Base-by-base conservation (phyloP, 768 basidiomycete genomes). In the Leccinum sublutescens region DNA sequence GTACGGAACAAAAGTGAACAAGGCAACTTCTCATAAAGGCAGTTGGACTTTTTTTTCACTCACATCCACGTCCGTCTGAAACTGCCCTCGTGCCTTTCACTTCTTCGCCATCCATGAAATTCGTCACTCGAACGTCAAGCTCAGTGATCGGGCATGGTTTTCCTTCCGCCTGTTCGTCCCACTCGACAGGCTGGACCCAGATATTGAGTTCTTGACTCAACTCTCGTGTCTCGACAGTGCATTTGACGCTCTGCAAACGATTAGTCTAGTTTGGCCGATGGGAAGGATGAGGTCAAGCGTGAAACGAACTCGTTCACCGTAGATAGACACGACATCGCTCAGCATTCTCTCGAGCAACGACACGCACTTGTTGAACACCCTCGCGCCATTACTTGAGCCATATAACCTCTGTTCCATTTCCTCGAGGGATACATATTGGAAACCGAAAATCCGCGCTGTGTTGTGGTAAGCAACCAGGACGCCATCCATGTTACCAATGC, bases 401-500 rank as follows among this genome's bases (percentile, higher is more conserved):
- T 87, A 95, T 1, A 98, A 71, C 15, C 83, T 80, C 45, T 82
- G 77, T 62, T 98, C 96, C 88, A 99, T 93, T 70, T 96, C 93
- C 49, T 82, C 78, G 49, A 96, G 75, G 1, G 94, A 82, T 31
- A 96, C 75, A 68, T 98, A 99, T 72, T 98, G 93, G 78, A 98
- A 98, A 1, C 96, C 96, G 66, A 94, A 94, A 52, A 97, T 83
- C 17, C 83, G 81, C 7, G 84, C 83, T 1, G 92, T 95, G 62
- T 96, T 97, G 68, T 93, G 91, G 68, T 91, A 93, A 21, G 92
- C 87, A 40, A 93, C 85, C 59, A 94, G 80, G 8, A 98, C 88
- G 15, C 96, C 96, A 68, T 97, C 95, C 96, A 98, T 98, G 68
- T 88, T 86, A 9, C 96, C 96, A 61, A 99, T 98, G 5, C 96